phyloP scores from a whole-genome alignment of 352 stramenopile genomes.

The Blastocystis sp. region DNA sequence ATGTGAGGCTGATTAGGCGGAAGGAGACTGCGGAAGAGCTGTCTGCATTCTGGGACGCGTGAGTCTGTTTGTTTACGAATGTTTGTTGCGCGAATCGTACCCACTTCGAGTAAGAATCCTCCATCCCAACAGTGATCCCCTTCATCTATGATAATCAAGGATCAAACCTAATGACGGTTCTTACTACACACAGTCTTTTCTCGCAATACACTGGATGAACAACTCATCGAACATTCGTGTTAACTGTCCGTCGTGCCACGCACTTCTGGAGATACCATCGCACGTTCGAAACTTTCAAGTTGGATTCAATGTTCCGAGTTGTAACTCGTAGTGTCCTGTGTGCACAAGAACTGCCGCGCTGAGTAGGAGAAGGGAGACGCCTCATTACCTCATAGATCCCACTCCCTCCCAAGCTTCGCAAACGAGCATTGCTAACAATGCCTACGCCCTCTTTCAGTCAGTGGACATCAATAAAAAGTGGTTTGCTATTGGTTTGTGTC shows the following conservation, averaged over 20 bases:
- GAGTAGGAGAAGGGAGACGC: background rate
- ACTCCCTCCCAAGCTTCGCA: constrained; percentile 51
- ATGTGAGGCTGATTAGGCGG: constrained; percentile 4
- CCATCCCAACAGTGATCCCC: background rate
- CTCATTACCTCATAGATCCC: constrained; percentile 1
- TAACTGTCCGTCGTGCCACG: constrained; percentile 51
- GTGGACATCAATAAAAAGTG: constrained; percentile 69
- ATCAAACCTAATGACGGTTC: background rate
- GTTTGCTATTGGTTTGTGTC: background rate
- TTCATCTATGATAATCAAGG: constrained; percentile 34
- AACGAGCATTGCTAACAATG: constrained; percentile 63
- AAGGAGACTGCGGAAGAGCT: constrained; percentile 4
- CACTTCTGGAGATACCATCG: constrained; percentile 40
- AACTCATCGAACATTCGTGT: constrained; percentile 26
- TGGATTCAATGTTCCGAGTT: too few species aligned
- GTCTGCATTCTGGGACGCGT: constrained; percentile 25
- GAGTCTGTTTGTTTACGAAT: background rate
- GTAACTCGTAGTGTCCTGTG: constrained; percentile 57
- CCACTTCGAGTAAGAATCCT: too few species aligned
- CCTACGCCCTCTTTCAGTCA: constrained; percentile 36
- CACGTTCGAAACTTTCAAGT: constrained; percentile 65
- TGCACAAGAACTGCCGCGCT: constrained; percentile 55
- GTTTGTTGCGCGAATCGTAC: too few species aligned
- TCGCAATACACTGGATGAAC: background rate
- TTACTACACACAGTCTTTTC: background rate